Conservation (phyloP, 352 stramenopile species). For the Thalassiosira ordinaria region DNA sequence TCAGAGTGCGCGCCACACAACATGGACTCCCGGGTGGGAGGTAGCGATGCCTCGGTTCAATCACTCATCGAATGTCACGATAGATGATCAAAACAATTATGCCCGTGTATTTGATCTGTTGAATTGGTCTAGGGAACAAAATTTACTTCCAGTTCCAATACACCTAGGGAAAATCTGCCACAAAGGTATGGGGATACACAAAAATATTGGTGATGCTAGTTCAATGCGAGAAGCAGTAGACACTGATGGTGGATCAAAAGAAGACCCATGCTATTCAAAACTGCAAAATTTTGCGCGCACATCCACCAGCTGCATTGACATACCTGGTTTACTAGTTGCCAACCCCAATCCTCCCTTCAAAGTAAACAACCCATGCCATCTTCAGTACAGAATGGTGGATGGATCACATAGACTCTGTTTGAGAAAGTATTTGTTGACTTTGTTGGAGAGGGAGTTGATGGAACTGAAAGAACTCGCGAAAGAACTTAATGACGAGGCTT, state of each 20-base stretch:
- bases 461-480: constrained; percentile 16
- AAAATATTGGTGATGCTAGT: too few relatives aligned
- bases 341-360: constrained; percentile 41
- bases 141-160: constrained; percentile 32
- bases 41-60: constrained; percentile 12
- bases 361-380: constrained; percentile 54
- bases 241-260: too few relatives aligned
- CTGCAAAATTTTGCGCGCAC: constrained; percentile 20
- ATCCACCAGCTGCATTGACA: constrained; percentile 53
- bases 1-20: constrained; percentile 27
- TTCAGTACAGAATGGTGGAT: constrained; percentile 55
- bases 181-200: constrained; percentile 51
- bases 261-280: constrained; percentile 42
- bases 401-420: constrained; percentile 56
- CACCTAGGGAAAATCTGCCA: constrained; percentile 45
- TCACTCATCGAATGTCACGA: background rate
- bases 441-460: constrained; percentile 34
- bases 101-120: constrained; percentile 57
- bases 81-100: constrained; percentile 25
- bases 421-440: constrained; percentile 43
- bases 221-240: too few relatives aligned
- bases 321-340: constrained; percentile 45
- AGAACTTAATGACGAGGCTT: constrained; percentile 3
- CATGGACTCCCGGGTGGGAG: constrained; percentile 47
- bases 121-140: constrained; percentile 43